A percentile compares a stretch with the other conserved stretches of the same genome.
Evolutionary conservation across 2,329 filamentous ascomycete species (phyloP).

Genomic region (Botrytis paeoniae): DNA sequence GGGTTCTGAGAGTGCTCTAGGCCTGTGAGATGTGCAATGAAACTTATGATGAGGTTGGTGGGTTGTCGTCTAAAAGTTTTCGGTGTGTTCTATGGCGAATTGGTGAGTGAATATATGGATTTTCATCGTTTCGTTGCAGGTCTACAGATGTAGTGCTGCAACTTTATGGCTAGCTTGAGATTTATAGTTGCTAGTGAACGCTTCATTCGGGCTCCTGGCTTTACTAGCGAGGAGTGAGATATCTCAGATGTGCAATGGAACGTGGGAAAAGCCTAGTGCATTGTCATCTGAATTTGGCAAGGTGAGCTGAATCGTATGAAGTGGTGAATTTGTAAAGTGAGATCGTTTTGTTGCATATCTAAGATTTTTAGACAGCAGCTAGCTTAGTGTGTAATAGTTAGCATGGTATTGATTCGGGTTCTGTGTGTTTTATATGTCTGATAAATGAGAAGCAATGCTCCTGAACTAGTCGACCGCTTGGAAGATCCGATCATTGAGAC

Average conservation of each 20-base stretch:
- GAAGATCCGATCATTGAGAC: not conserved
- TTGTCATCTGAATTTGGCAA: not conserved
- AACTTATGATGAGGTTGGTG: not conserved
- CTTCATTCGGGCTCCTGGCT: not conserved
- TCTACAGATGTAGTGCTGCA: not conserved
- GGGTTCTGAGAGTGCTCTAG: not conserved
- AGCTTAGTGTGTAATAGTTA: not conserved
- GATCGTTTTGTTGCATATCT: not conserved
- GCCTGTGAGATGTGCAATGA: not conserved
- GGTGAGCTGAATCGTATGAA: not conserved
- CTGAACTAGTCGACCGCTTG: not conserved
- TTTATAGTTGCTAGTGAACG: not conserved
- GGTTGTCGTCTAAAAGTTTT: not conserved
- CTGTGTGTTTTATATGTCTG: not conserved
- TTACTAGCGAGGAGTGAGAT: not conserved
- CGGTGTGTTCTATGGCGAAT: not conserved
- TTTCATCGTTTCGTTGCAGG: not conserved
- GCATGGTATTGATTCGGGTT: not conserved
- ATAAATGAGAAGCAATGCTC: not conserved
- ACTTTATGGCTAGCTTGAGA: not conserved
- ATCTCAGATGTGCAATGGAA: not conserved
- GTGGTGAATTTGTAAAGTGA: not conserved
- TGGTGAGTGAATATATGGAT: not conserved
- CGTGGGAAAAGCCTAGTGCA: rapidly evolving
- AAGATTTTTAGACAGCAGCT: no score